phyloP scores from a whole-genome alignment of 2,329 filamentous ascomycete species.

The Didymella exigua region DNA sequence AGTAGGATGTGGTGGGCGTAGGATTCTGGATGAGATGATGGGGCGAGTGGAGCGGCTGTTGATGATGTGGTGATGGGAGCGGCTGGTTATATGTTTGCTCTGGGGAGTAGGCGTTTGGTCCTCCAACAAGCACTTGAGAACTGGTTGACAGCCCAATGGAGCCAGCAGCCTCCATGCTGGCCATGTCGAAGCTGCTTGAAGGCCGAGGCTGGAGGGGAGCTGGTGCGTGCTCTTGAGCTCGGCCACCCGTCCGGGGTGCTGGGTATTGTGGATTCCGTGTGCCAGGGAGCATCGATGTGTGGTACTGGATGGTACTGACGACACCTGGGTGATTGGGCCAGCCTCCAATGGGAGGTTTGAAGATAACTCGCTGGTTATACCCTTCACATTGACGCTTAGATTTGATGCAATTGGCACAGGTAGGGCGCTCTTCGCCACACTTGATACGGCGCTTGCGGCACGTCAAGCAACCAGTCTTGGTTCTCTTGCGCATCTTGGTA shows the following conservation, averaged over 20 bases:
- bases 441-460: conserved; percentile 96
- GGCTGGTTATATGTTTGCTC: conserved; percentile 39
- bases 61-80: conserved; percentile 40
- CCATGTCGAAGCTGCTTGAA: conserved; percentile 27
- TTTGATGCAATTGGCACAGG: conserved; percentile 83
- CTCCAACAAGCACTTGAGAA: conserved; percentile 25
- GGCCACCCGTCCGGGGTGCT: conserved; percentile 18
- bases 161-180: conserved; percentile 19
- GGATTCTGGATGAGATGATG: conserved; percentile 39
- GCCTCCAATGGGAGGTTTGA: conserved; percentile 73
- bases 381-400: conserved; percentile 84
- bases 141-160: conserved; percentile 13
- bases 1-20: conserved; percentile 40
- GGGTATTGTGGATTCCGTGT: conserved; percentile 31
- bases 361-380: conserved; percentile 79
- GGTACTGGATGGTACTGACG: conserved; percentile 46
- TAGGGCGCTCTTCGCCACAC: conserved; percentile 87
- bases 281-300: conserved; percentile 48
- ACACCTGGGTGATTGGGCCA: conserved; percentile 48
- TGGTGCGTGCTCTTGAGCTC: conserved; percentile 29
- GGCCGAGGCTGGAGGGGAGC: conserved; percentile 39
- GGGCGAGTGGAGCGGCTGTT: conserved; percentile 38
- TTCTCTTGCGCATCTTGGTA: conserved; percentile 59
- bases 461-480: conserved; percentile 91
- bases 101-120: conserved; percentile 27